Evolutionary conservation across 1,284 basidiomycete species (phyloP).

Genomic region (Puccinia sorghi): DNA sequence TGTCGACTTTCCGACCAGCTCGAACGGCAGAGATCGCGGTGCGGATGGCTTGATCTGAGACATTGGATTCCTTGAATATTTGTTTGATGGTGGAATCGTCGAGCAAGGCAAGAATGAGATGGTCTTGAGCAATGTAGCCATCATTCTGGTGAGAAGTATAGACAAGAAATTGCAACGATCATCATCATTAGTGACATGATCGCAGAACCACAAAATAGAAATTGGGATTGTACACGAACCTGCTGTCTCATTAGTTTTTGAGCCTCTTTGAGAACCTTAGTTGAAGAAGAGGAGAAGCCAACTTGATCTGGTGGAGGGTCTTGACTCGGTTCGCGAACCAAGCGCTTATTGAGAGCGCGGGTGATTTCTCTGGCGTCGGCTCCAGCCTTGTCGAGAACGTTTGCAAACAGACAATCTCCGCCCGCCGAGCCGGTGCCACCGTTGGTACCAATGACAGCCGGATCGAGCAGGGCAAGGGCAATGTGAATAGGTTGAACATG

Average conservation of each 20-base stretch:
- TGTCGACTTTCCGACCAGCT: constrained; percentile 78
- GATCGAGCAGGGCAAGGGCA: constrained; percentile 58
- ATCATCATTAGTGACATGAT: too few species aligned
- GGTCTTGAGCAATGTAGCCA: constrained; percentile 89
- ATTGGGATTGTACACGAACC: constrained; percentile 56
- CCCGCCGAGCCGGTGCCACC: constrained; percentile 50
- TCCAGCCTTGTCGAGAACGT: constrained; percentile 58
- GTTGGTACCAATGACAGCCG: constrained; percentile 45
- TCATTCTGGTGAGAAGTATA: constrained; percentile 65
- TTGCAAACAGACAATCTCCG: constrained; percentile 51
- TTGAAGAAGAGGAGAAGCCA: constrained; percentile 65
- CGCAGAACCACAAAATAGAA: too few species aligned
- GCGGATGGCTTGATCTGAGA: constrained; percentile 73
- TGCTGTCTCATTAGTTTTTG: constrained; percentile 78
- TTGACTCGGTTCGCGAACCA: constrained; percentile 71
- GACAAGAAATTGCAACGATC: too few species aligned
- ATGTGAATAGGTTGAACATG: constrained; percentile 60
- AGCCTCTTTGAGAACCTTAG: constrained; percentile 76
- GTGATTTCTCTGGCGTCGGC: constrained; percentile 58
- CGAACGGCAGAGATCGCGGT: constrained; percentile 77
- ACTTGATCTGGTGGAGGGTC: constrained; percentile 80
- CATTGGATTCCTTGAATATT: constrained; percentile 72
- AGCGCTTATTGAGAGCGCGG: constrained; percentile 57
- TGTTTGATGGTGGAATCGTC: constrained; percentile 69
- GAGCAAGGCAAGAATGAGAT: constrained; percentile 69